Evolutionary conservation across 148 eudicot species (phyloP).

Genomic region (Simmondsia chinensis): DNA sequence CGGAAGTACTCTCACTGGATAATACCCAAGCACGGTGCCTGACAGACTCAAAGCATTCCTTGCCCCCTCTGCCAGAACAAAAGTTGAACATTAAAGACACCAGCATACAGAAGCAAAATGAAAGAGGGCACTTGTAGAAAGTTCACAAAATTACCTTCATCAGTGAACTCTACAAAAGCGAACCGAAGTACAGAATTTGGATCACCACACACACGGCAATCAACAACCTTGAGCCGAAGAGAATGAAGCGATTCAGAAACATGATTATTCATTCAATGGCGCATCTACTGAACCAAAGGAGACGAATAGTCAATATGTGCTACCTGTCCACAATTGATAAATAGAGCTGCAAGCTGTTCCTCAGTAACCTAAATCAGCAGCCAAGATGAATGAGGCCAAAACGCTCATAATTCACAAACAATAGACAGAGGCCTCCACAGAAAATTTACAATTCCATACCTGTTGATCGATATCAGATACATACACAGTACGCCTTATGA

Average conservation of each 20-base stretch:
- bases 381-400: no score
- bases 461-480: conserved; percentile 97
- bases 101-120: neutral
- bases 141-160: conserved; percentile 73
- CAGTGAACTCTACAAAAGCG: conserved; percentile 91
- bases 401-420: no score
- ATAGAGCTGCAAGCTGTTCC: conserved; percentile 89
- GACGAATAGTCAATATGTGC: neutral
- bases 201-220: conserved; percentile 97
- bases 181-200: conserved; percentile 96
- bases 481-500: conserved; percentile 80
- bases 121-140: no score
- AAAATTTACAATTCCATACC: conserved; percentile 34
- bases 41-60: conserved; percentile 76
- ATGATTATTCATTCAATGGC: neutral
- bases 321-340: conserved; percentile 90
- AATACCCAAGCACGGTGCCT: conserved; percentile 94
- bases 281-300: neutral
- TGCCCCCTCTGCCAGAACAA: conserved; percentile 91
- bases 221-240: conserved; percentile 64
- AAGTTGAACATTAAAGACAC: neutral
- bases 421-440: conserved; percentile 5
- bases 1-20: conserved; percentile 90
- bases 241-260: neutral
- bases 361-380: conserved; percentile 91